These are phyloP conservation scores for Yamadazyma sp. DNA, from an alignment of 1,139 yeast genomes.

Conservation along the genomic window DNA sequence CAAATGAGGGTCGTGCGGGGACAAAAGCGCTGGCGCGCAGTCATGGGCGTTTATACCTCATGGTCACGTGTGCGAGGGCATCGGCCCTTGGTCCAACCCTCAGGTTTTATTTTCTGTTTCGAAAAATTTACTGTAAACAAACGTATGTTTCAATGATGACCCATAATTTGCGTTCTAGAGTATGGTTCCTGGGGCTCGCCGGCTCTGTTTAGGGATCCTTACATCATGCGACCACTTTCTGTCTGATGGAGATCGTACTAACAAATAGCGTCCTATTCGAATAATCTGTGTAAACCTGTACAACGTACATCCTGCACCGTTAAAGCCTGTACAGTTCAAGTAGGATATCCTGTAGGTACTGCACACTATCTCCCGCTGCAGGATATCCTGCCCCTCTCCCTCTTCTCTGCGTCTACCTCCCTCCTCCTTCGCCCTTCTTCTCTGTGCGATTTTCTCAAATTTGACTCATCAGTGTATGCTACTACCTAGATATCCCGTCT, in stretches of 20 bases:
- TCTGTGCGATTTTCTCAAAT: too few relatives aligned
- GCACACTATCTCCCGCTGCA: too few relatives aligned
- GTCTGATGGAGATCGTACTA: conserved; percentile 7
- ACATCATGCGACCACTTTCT: conserved; percentile 44
- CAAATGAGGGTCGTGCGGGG: neutral
- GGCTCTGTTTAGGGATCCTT: conserved; percentile 38
- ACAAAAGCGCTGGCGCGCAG: conserved; percentile 6
- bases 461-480: conserved; percentile 6
- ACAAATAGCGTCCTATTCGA: neutral
- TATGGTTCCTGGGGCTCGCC: conserved; percentile 45
- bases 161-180: conserved; percentile 56
- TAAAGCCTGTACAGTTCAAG: too few relatives aligned
- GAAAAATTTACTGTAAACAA: too few relatives aligned
- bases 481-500: conserved; percentile 8
- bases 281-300: too few relatives aligned
- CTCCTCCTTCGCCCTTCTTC: neutral
- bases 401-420: too few relatives aligned
- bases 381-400: neutral
- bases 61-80: conserved; percentile 6
- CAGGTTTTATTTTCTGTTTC: too few relatives aligned
- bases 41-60: too few relatives aligned
- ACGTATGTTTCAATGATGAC: conserved; percentile 34
- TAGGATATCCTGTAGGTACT: too few relatives aligned
- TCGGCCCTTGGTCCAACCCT: too few relatives aligned
- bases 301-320: too few relatives aligned